Evolutionary conservation across 225 moss, liverwort and hornwort species (phyloP).

Genomic region (Physcomitrium patens): DNA sequence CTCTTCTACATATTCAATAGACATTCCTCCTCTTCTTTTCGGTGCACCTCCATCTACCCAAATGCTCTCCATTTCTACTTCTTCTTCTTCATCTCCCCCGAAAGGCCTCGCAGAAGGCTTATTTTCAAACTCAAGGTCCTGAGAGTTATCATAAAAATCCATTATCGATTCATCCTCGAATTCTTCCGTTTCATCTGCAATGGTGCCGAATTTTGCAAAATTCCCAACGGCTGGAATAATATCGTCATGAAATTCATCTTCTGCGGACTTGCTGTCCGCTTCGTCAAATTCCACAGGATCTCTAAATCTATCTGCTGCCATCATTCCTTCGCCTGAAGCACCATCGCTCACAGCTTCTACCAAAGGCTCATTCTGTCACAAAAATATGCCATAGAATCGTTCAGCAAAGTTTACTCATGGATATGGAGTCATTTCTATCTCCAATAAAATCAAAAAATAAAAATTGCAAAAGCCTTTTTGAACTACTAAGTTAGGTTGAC

Average conservation of each 20-base stretch:
- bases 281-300: neutral
- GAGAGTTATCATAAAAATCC: slow-evolving; percentile 42
- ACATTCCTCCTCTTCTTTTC: slow-evolving; percentile 24
- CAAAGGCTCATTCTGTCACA: slow-evolving; percentile 24
- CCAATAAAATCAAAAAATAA: neutral
- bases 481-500: neutral
- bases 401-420: neutral
- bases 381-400: slow-evolving; percentile 1
- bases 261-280: neutral
- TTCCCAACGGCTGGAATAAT: slow-evolving; percentile 22
- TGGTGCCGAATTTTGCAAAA: slow-evolving; percentile 30
- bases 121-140: slow-evolving; percentile 20
- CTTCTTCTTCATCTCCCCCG: slow-evolving; percentile 11
- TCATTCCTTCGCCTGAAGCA: slow-evolving; percentile 13
- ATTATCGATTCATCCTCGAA: slow-evolving; percentile 42
- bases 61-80: slow-evolving; percentile 54
- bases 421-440: neutral
- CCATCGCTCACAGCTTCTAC: slow-evolving; percentile 25
- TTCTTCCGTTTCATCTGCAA: slow-evolving; percentile 25
- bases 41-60: slow-evolving; percentile 56
- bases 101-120: slow-evolving; percentile 6
- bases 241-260: slow-evolving; percentile 24
- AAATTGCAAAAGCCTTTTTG: neutral
- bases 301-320: slow-evolving; percentile 14
- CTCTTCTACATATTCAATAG: slow-evolving; percentile 34